Conservation (phyloP, 2,329 filamentous ascomycete genomes). For the Aspergillus intermedius region DNA sequence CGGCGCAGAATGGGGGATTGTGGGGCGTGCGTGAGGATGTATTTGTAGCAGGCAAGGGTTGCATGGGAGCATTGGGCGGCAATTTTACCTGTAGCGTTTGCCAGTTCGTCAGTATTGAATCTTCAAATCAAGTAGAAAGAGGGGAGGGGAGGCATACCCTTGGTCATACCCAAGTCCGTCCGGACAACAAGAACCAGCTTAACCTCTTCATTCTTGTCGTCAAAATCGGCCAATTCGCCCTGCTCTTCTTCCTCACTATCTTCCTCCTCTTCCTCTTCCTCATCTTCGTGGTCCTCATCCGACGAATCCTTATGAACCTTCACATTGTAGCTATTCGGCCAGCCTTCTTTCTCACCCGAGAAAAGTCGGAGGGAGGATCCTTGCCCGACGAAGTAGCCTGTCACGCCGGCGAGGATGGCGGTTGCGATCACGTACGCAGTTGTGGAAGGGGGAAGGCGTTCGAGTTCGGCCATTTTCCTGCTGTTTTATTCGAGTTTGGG, state of each 20-base stretch:
- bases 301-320: slow-evolving; percentile 40
- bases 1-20: slow-evolving; percentile 60
- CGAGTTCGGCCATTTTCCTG: slow-evolving; percentile 27
- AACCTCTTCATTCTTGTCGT: slow-evolving; percentile 67
- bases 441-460: slow-evolving; percentile 46
- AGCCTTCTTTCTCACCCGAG: slow-evolving; percentile 41
- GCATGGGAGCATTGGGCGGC: slow-evolving; percentile 92
- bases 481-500: not conserved
- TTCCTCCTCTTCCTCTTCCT: slow-evolving; percentile 52
- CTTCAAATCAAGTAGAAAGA: slow-evolving; percentile 3
- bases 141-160: slow-evolving; percentile 54
- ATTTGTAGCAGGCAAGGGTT: slow-evolving; percentile 96
- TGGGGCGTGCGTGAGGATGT: slow-evolving; percentile 54
- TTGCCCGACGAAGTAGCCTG: slow-evolving; percentile 67
- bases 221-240: slow-evolving; percentile 42
- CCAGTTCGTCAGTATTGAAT: not conserved
- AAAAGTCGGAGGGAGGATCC: slow-evolving; percentile 67
- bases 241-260: slow-evolving; percentile 62
- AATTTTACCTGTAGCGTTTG: slow-evolving; percentile 68
- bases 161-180: slow-evolving; percentile 95
- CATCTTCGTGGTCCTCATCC: slow-evolving; percentile 28
- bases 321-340: slow-evolving; percentile 50
- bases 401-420: slow-evolving; percentile 64
- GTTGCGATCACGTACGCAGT: slow-evolving; percentile 63
- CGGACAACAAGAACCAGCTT: slow-evolving; percentile 89